Percentiles rank a stretch among this genome's conserved stretches.
phyloP scores from a whole-genome alignment of 2,329 filamentous ascomycete genomes.

The Colletotrichum godetiae region DNA sequence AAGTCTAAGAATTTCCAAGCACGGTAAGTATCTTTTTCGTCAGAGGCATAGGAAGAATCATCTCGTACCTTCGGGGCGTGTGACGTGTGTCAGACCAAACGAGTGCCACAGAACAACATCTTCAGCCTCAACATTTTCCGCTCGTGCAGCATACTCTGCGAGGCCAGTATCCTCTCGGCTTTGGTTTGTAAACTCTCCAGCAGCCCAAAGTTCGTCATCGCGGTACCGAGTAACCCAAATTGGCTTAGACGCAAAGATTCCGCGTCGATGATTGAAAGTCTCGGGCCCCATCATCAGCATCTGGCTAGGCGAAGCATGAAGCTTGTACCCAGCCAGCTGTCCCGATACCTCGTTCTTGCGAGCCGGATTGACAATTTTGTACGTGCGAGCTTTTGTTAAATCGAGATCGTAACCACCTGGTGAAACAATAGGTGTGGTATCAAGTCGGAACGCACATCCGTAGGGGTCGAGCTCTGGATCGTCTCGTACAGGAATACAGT shows the following conservation, averaged over 20 bases:
- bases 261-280: neutral
- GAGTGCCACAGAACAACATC: neutral
- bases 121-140: neutral
- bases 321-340: neutral
- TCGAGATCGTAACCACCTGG: neutral
- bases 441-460: neutral
- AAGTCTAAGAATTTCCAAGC: neutral
- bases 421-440: neutral
- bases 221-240: neutral
- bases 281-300: neutral
- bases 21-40: neutral
- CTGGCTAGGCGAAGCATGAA: neutral
- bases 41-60: neutral
- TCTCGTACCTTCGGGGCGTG: neutral
- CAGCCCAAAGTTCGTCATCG: neutral
- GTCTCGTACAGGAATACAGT: slow-evolving; percentile 3
- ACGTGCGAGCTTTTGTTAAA: neutral
- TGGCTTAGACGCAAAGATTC: neutral
- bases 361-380: neutral
- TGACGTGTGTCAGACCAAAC: neutral
- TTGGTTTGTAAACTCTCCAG: neutral
- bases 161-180: neutral
- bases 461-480: neutral
- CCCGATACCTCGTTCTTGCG: neutral
- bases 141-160: neutral